These are phyloP conservation scores for Casaregolazyma lundiana DNA, from an alignment of 1,139 yeast species.

Conservation along the genomic window DNA sequence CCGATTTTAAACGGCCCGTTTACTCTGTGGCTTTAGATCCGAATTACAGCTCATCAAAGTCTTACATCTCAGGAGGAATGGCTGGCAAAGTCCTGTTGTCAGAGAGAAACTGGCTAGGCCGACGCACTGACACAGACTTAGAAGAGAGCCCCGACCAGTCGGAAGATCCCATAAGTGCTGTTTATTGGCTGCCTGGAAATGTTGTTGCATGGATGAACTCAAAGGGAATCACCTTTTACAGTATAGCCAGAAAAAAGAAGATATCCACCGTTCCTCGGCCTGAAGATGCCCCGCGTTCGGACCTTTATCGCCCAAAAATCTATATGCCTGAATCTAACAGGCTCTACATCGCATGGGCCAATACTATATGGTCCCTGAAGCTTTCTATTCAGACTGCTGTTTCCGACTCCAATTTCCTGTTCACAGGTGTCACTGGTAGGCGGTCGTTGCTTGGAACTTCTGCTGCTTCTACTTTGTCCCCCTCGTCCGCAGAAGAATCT, in stretches of 20 bases:
- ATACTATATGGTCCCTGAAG: slow-evolving; percentile 68
- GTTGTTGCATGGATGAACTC: slow-evolving; percentile 83
- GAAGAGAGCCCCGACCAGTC: slow-evolving; percentile 40
- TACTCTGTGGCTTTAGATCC: slow-evolving; percentile 81
- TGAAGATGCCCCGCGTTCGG: slow-evolving; percentile 61
- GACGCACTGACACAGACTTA: slow-evolving; percentile 61
- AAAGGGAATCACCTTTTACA: slow-evolving; percentile 53
- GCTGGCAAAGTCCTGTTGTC: slow-evolving; percentile 77
- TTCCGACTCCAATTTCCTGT: not conserved
- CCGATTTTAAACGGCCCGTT: slow-evolving; percentile 82
- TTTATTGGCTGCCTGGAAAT: slow-evolving; percentile 52
- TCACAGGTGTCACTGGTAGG: slow-evolving; percentile 12
- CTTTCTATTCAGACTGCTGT: not conserved
- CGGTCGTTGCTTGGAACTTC: slow-evolving; percentile 20
- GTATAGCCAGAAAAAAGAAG: slow-evolving; percentile 21
- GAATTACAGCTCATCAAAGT: slow-evolving; percentile 54
- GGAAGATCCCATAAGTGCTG: slow-evolving; percentile 68
- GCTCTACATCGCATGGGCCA: slow-evolving; percentile 79
- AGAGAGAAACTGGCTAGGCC: slow-evolving; percentile 82
- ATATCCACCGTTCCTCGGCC: slow-evolving; percentile 57
- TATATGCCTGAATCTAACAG: slow-evolving; percentile 64
- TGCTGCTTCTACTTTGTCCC: slow-evolving; percentile 24
- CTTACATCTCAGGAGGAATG: slow-evolving; percentile 85
- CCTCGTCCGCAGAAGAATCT: slow-evolving; percentile 46
- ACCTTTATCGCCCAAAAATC: slow-evolving; percentile 78